Conservation (phyloP, 345 rosid genomes). For the Rhizophora mangle region DNA sequence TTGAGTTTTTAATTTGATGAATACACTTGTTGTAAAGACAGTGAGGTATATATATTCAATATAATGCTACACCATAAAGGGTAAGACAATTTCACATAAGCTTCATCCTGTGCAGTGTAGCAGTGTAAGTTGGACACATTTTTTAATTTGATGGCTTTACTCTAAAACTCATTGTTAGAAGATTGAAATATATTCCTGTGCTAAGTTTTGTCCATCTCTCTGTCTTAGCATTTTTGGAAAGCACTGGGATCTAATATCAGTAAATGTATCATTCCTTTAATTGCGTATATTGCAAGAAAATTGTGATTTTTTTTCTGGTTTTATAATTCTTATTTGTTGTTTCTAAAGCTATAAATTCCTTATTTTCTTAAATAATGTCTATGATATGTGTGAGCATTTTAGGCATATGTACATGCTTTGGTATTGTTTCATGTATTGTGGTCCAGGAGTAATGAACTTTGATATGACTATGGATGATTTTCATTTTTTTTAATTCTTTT, state of each 20-base stretch:
- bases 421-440: background rate
- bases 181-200: too few species aligned
- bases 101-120: background rate
- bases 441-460: background rate
- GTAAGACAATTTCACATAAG: background rate
- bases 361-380: background rate
- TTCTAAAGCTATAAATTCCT: background rate
- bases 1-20: too few species aligned
- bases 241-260: too few species aligned
- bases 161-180: background rate
- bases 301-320: background rate
- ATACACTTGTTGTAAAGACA: too few species aligned
- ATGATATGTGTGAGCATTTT: background rate
- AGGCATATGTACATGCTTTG: background rate
- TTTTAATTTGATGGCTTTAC: background rate
- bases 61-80: too few species aligned
- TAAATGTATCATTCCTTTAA: too few species aligned
- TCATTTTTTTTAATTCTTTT: conserved; percentile 15
- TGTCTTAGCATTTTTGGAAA: too few species aligned
- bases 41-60: too few species aligned
- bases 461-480: background rate
- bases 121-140: background rate
- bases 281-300: background rate
- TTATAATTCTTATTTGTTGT: background rate
- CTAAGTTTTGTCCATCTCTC: too few species aligned